A percentile compares a stretch with the other conserved stretches of the same genome.
Evolutionary conservation across 768 basidiomycete species (phyloP).

Genomic region (Russula sp.): DNA sequence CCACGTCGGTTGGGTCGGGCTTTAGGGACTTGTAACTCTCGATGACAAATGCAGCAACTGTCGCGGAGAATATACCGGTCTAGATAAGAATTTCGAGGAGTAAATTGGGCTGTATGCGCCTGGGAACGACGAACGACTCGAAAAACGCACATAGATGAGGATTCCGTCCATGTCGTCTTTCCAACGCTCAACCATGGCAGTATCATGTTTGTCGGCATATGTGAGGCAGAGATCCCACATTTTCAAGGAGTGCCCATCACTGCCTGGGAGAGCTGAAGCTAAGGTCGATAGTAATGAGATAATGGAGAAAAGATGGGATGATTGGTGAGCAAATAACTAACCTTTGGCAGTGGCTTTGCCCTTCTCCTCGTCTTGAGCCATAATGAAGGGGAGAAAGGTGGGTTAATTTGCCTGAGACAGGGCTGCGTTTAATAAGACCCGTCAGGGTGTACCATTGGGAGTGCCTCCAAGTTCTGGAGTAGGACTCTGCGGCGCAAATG

Average conservation of each 20-base stretch:
- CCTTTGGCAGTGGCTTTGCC: background rate
- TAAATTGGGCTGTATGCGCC: background rate
- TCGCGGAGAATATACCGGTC: conserved; percentile 20
- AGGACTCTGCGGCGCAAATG: too few relatives aligned
- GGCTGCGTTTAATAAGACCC: too few relatives aligned
- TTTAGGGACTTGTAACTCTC: conserved; percentile 18
- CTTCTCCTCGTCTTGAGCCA: conserved; percentile 9
- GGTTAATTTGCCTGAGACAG: too few relatives aligned
- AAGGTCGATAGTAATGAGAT: background rate
- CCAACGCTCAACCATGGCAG: conserved; percentile 7
- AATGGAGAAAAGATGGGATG: background rate
- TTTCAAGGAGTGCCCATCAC: conserved; percentile 9
- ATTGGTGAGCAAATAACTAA: too few relatives aligned
- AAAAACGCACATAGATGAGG: conserved; percentile 14
- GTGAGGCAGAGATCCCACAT: conserved; percentile 15
- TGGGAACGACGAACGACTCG: too few relatives aligned
- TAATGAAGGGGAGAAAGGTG: background rate
- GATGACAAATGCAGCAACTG: conserved; percentile 18
- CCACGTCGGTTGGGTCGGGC: conserved; percentile 7
- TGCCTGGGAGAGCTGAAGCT: background rate
- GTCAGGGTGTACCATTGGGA: too few relatives aligned
- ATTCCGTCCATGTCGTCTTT: conserved; percentile 17
- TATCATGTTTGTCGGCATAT: background rate
- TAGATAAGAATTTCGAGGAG: background rate
- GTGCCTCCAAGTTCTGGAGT: background rate